Conservation (phyloP, 2,329 filamentous ascomycete genomes). For the Aureobasidium sp. region DNA sequence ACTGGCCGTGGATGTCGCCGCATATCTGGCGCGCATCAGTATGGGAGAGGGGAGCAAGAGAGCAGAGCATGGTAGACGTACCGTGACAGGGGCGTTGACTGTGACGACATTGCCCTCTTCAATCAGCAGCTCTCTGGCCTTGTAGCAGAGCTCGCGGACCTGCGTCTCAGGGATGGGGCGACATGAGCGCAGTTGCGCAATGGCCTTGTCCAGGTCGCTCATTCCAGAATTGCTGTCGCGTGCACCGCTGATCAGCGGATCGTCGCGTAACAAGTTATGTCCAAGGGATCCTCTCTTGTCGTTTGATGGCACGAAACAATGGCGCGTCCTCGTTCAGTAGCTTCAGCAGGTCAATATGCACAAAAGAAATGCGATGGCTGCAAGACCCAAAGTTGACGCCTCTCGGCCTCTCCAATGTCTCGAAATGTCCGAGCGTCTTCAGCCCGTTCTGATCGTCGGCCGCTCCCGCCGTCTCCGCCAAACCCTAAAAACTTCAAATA, state of each 20-base stretch:
- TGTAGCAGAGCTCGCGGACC: slow-evolving; percentile 95
- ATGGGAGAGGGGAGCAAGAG: background rate
- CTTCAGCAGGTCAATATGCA: background rate
- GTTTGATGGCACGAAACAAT: background rate
- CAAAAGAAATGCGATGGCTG: background rate
- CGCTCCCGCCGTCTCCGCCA: background rate
- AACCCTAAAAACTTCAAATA: slow-evolving; percentile 3
- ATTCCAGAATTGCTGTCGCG: slow-evolving; percentile 37
- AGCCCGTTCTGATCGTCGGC: background rate
- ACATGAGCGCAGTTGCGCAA: slow-evolving; percentile 89
- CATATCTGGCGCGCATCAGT: slow-evolving; percentile 57
- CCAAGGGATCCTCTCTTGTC: background rate
- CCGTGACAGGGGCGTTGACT: slow-evolving; percentile 88
- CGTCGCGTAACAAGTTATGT: background rate
- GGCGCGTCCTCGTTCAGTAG: background rate
- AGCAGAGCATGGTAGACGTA: slow-evolving; percentile 32
- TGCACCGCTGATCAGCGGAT: background rate
- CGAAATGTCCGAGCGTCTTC: background rate
- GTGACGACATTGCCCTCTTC: slow-evolving; percentile 97
- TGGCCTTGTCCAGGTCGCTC: slow-evolving; percentile 95
- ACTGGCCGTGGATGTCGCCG: slow-evolving; percentile 94
- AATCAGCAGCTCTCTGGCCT: slow-evolving; percentile 88
- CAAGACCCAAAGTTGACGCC: slow-evolving; percentile 1
- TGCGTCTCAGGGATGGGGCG: slow-evolving; percentile 91
- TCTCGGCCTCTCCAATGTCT: background rate